Evolutionary conservation across 1,284 basidiomycete genomes (phyloP).

Genomic region (Entoloma clypeatum): DNA sequence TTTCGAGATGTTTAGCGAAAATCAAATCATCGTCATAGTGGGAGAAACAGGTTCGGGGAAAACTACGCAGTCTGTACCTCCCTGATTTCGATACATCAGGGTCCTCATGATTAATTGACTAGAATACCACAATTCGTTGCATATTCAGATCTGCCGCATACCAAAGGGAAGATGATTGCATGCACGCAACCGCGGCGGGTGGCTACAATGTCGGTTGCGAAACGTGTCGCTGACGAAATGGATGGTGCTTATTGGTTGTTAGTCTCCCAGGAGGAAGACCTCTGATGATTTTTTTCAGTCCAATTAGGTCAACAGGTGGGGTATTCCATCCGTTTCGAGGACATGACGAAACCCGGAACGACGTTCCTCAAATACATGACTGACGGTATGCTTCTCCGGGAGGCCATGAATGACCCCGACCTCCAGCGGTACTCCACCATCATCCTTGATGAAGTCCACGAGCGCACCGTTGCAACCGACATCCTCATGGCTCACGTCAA

Average conservation of each 20-base stretch:
- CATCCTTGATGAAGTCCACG: constrained; percentile 98
- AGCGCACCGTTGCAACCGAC: constrained; percentile 95
- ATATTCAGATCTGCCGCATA: constrained; percentile 87
- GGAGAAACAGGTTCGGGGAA: constrained; percentile 98
- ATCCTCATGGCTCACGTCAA: constrained; percentile 95
- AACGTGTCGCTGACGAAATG: constrained; percentile 98
- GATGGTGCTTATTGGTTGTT: constrained; percentile 58
- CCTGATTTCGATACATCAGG: constrained; percentile 5
- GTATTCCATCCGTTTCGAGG: constrained; percentile 98
- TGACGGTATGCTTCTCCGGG: constrained; percentile 94
- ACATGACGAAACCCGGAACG: constrained; percentile 86
- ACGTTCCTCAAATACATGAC: constrained; percentile 99
- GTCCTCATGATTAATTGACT: constrained; percentile 20
- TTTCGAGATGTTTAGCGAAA: constrained; percentile 75
- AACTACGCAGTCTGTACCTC: constrained; percentile 82
- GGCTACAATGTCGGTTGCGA: constrained; percentile 96
- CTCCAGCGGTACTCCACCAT: constrained; percentile 91
- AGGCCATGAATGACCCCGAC: constrained; percentile 94
- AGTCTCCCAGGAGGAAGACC: background rate
- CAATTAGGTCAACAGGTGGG: constrained; percentile 91
- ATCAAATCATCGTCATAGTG: constrained; percentile 93
- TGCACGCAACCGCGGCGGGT: constrained; percentile 97
- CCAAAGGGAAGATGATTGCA: constrained; percentile 85
- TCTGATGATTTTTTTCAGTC: constrained; percentile 43
- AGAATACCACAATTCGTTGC: constrained; percentile 95